Percentiles rank a stretch among this genome's conserved stretches.
These are phyloP conservation scores for Fusarium compactum DNA, from an alignment of 2,329 filamentous ascomycete genomes.

Conservation along the genomic window DNA sequence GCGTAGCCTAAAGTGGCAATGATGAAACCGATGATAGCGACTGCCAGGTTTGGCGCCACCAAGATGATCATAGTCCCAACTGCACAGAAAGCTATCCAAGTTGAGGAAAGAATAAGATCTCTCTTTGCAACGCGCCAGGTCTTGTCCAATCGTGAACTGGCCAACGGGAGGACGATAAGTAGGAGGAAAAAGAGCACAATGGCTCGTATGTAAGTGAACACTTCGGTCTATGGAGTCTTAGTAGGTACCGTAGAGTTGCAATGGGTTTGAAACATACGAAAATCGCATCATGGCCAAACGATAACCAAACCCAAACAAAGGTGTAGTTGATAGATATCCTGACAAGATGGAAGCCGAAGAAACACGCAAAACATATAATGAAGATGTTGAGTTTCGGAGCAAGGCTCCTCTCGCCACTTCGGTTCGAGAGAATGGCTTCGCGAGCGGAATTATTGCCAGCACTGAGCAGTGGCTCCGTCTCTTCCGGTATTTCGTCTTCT, in stretches of 20 bases:
- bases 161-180: neutral
- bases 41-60: neutral
- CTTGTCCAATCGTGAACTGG: neutral
- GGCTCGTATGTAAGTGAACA: slow-evolving; percentile 5
- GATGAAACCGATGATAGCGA: slow-evolving; percentile 1
- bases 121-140: neutral
- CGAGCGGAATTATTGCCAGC: too few species aligned
- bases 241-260: accelerated
- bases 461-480: neutral
- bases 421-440: neutral
- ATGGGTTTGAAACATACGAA: neutral
- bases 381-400: neutral
- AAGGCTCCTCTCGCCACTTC: neutral
- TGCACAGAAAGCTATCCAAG: neutral
- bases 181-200: neutral
- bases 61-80: neutral
- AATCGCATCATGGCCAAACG: neutral
- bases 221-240: neutral
- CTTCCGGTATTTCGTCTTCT: neutral
- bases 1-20: neutral
- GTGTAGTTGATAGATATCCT: neutral
- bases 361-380: neutral
- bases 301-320: neutral
- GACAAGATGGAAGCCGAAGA: slow-evolving; percentile 1
- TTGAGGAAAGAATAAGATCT: slow-evolving; percentile 1